Conservation (phyloP, 1,284 basidiomycete species). For the Austroboletus sp. region DNA sequence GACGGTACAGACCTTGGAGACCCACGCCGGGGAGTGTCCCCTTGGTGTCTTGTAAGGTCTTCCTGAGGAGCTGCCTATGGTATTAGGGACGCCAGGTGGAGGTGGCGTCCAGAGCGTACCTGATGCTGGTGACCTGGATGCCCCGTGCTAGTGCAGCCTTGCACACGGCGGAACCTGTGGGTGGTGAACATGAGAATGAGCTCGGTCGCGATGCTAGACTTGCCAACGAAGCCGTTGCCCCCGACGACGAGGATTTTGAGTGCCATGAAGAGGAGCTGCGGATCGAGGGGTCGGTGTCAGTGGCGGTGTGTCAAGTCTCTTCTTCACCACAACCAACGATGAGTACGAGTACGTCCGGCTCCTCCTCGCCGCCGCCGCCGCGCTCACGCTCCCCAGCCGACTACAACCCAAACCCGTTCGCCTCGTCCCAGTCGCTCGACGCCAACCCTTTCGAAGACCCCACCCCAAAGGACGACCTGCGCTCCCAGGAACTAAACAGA, state of each 20-base stretch:
- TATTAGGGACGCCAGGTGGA: not conserved
- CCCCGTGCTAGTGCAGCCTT: slow-evolving; percentile 78
- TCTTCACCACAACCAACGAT: slow-evolving; percentile 2
- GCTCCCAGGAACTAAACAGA: slow-evolving; percentile 58
- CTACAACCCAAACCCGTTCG: slow-evolving; percentile 67
- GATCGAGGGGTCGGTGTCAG: slow-evolving; percentile 11
- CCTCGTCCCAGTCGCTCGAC: slow-evolving; percentile 75
- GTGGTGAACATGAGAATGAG: slow-evolving; percentile 10
- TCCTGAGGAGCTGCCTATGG: slow-evolving; percentile 67
- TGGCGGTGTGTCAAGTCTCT: slow-evolving; percentile 2
- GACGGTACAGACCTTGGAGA: slow-evolving; percentile 48
- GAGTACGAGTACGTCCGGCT: slow-evolving; percentile 13
- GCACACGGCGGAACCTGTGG: slow-evolving; percentile 84
- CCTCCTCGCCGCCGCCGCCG: not conserved
- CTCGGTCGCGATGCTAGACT: slow-evolving; percentile 1
- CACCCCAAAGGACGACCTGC: slow-evolving; percentile 31
- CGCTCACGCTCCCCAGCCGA: slow-evolving; percentile 30
- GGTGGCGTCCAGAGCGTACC: slow-evolving; percentile 41
- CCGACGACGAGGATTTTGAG: slow-evolving; percentile 81
- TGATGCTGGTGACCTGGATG: slow-evolving; percentile 83
- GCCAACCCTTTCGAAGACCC: slow-evolving; percentile 82
- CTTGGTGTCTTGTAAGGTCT: slow-evolving; percentile 79
- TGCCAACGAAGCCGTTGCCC: slow-evolving; percentile 92
- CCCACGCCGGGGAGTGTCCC: slow-evolving; percentile 86
- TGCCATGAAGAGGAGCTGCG: slow-evolving; percentile 34